Evolutionary conservation across 768 basidiomycete genomes (phyloP).

Genomic region (Tulasnella sp.): DNA sequence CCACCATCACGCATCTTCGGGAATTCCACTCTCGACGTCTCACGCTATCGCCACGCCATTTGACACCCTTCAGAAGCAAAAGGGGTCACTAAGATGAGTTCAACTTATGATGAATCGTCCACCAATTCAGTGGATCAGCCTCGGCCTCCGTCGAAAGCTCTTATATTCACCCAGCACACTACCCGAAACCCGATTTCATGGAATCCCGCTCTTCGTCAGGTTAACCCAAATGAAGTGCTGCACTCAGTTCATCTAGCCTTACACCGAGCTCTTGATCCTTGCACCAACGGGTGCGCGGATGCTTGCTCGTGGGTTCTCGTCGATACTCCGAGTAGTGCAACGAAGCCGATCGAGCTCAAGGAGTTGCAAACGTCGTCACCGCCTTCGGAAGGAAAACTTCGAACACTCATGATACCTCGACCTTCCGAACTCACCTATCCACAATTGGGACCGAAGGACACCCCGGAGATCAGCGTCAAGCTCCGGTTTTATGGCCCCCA

Average conservation of each 20-base stretch:
- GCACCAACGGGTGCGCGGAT: conserved; percentile 30
- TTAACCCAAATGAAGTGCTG: conserved; percentile 34
- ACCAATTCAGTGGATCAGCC: not conserved
- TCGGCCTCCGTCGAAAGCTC: conserved; percentile 8
- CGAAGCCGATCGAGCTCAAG: conserved; percentile 15
- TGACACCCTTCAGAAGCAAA: conserved; percentile 17
- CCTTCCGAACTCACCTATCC: conserved; percentile 26
- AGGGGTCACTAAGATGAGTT: not conserved
- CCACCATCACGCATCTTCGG: not conserved
- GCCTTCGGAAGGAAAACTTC: not conserved
- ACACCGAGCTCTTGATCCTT: conserved; percentile 37
- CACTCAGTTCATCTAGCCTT: conserved; percentile 36
- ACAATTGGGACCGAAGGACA: conserved; percentile 4
- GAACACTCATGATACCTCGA: conserved; percentile 27
- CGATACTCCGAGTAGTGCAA: not conserved
- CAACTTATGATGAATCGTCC: not conserved
- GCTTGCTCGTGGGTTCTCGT: conserved; percentile 30
- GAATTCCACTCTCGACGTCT: not conserved
- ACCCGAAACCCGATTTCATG: conserved; percentile 37
- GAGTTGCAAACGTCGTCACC: not conserved
- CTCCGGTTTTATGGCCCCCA: conserved; percentile 35
- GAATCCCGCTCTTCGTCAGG: conserved; percentile 35
- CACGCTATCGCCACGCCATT: conserved; percentile 18
- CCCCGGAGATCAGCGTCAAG: conserved; percentile 36
- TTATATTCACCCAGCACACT: conserved; percentile 37